These are phyloP conservation scores for Hibiscus trionum DNA, from an alignment of 345 rosid genomes.

Conservation along the genomic window DNA sequence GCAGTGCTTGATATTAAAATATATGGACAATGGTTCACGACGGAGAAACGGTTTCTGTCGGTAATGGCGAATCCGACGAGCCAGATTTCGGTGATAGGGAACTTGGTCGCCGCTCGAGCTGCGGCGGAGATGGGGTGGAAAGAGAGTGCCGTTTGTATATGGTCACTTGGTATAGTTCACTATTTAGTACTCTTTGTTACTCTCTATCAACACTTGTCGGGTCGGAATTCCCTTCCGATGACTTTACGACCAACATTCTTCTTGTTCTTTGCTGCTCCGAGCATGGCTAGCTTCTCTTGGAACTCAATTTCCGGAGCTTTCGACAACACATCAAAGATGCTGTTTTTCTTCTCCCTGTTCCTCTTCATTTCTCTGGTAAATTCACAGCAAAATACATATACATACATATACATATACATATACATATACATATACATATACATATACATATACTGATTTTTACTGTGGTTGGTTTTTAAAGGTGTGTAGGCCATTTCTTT, in stretches of 20 bases:
- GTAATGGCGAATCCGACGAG: conserved; percentile 55
- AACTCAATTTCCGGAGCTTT: conserved; percentile 46
- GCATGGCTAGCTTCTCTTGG: conserved; percentile 61
- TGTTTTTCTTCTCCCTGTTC: conserved; percentile 51
- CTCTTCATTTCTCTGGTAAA: conserved; percentile 56
- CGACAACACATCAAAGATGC: conserved; percentile 43
- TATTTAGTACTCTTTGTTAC: conserved; percentile 65
- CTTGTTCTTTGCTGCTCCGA: conserved; percentile 68
- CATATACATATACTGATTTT: neutral
- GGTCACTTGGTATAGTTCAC: conserved; percentile 62
- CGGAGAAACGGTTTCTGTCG: conserved; percentile 48
- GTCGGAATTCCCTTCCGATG: conserved; percentile 32
- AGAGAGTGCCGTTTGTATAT: conserved; percentile 51
- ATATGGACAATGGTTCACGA: conserved; percentile 78
- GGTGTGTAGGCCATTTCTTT: conserved; percentile 52
- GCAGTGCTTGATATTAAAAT: conserved; percentile 49
- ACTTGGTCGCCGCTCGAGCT: conserved; percentile 47
- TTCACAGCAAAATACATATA: neutral
- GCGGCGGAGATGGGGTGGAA: conserved; percentile 55
- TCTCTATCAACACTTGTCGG: conserved; percentile 55
- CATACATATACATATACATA: neutral
- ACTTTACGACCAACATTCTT: conserved; percentile 52
- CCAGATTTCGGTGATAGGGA: conserved; percentile 55
- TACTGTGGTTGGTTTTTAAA: conserved; percentile 11
- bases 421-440: neutral